phyloP scores from a whole-genome alignment of 352 stramenopile genomes.

The Pilasporangium apinafurcum region DNA sequence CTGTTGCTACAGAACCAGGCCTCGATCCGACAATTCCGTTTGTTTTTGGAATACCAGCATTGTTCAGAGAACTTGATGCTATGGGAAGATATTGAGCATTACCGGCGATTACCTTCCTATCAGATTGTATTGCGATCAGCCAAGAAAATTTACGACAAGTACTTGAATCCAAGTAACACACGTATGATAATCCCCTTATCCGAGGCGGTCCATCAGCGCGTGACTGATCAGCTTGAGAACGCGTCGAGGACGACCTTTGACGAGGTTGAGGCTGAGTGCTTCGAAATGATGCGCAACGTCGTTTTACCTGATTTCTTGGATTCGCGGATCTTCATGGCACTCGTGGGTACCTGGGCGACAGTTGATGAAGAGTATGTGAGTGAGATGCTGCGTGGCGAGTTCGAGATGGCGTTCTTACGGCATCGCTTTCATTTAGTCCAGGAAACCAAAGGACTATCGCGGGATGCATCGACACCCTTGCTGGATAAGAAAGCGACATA shows the following conservation, averaged over 20 bases:
- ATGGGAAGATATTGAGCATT: constrained; percentile 83
- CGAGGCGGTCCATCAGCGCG: constrained; percentile 31
- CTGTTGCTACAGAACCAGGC: constrained; percentile 62
- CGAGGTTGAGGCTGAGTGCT: constrained; percentile 69
- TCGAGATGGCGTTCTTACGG: constrained; percentile 78
- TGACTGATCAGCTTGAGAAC: constrained; percentile 52
- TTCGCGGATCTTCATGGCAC: constrained; percentile 80
- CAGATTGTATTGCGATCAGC: constrained; percentile 78
- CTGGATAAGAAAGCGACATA: too few species aligned
- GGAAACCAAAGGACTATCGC: constrained; percentile 52
- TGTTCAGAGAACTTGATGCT: constrained; percentile 81
- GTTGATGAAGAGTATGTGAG: constrained; percentile 70
- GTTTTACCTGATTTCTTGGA: constrained; percentile 77
- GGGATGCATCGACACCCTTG: constrained; percentile 39
- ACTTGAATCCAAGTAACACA: constrained; percentile 55
- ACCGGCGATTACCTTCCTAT: constrained; percentile 67
- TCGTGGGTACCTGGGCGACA: constrained; percentile 69
- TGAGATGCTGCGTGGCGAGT: constrained; percentile 70
- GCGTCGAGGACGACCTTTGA: constrained; percentile 67
- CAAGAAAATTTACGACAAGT: constrained; percentile 86
- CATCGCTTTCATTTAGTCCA: constrained; percentile 79
- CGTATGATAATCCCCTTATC: constrained; percentile 49
- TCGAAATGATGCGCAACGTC: constrained; percentile 68
- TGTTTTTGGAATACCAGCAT: constrained; percentile 72
- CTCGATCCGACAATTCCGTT: constrained; percentile 57